These are phyloP conservation scores for Botrytis byssoidea DNA, from an alignment of 2,329 filamentous ascomycete genomes.

Conservation along the genomic window DNA sequence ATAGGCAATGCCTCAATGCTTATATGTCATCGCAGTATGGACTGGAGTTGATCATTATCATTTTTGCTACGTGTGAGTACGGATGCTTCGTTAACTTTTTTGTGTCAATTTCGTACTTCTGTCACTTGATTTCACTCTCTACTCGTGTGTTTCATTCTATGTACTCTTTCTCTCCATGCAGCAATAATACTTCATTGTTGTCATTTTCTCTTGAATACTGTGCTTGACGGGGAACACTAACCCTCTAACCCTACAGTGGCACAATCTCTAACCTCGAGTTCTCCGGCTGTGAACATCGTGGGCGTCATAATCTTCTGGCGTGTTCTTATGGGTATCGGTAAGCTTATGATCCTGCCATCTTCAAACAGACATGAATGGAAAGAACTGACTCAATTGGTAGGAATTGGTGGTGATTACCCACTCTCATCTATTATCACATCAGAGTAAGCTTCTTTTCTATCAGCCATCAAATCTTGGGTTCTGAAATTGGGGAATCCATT, in stretches of 20 bases:
- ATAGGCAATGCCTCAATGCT: neutral
- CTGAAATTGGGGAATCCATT: neutral
- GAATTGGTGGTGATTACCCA: constrained; percentile 78
- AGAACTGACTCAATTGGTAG: constrained; percentile 45
- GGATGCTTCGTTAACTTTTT: neutral
- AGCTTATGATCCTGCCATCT: constrained; percentile 27
- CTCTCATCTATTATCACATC: constrained; percentile 81
- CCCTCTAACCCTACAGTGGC: constrained; percentile 46
- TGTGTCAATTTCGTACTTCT: neutral
- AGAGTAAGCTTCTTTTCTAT: constrained; percentile 45
- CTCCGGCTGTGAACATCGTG: constrained; percentile 59
- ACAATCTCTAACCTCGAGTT: constrained; percentile 63
- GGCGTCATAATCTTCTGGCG: constrained; percentile 77
- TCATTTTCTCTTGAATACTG: neutral
- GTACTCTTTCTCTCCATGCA: neutral
- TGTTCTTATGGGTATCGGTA: constrained; percentile 59
- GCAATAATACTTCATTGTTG: neutral
- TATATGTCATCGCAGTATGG: constrained; percentile 54
- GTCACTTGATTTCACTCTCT: neutral
- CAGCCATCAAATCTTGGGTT: neutral
- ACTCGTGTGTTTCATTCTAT: neutral
- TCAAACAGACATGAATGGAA: neutral
- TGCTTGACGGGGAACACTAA: neutral
- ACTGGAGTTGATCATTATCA: constrained; percentile 74
- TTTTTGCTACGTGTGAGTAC: constrained; percentile 60